These are phyloP conservation scores for Lactarius trivialis DNA, from an alignment of 768 basidiomycete species.

Conservation along the genomic window DNA sequence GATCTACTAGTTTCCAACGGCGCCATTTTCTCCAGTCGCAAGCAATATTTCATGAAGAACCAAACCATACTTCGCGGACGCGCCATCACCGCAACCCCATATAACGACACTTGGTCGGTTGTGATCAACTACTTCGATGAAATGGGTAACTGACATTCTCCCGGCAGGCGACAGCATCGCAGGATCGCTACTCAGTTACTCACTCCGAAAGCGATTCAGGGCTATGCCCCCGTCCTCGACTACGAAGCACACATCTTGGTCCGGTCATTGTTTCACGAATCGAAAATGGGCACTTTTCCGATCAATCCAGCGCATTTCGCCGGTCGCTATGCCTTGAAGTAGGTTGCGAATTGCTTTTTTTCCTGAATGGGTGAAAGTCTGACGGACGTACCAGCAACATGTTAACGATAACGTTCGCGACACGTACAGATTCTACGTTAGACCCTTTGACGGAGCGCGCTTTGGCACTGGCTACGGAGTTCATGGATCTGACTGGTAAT, in stretches of 20 bases:
- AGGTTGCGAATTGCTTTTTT: neutral
- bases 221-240: slow-evolving; percentile 34
- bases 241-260: slow-evolving; percentile 37
- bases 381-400: slow-evolving; percentile 35
- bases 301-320: slow-evolving; percentile 37
- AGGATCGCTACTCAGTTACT: slow-evolving; percentile 34
- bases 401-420: slow-evolving; percentile 39
- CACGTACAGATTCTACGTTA: slow-evolving; percentile 34
- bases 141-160: neutral
- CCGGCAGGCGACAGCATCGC: slow-evolving; percentile 38
- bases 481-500: slow-evolving; percentile 34
- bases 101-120: slow-evolving; percentile 38
- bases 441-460: slow-evolving; percentile 35
- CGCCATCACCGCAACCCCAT: slow-evolving; percentile 40
- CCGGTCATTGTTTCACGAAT: slow-evolving; percentile 32
- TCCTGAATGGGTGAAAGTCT: neutral
- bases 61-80: slow-evolving; percentile 39
- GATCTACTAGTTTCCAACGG: slow-evolving; percentile 43
- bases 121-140: neutral
- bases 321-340: slow-evolving; percentile 33
- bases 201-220: slow-evolving; percentile 32
- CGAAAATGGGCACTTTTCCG: slow-evolving; percentile 29
- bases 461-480: slow-evolving; percentile 37
- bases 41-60: slow-evolving; percentile 40
- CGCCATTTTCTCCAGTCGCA: slow-evolving; percentile 41